Conservation (phyloP, 345 rosid genomes). For the Syzygium aqueum region DNA sequence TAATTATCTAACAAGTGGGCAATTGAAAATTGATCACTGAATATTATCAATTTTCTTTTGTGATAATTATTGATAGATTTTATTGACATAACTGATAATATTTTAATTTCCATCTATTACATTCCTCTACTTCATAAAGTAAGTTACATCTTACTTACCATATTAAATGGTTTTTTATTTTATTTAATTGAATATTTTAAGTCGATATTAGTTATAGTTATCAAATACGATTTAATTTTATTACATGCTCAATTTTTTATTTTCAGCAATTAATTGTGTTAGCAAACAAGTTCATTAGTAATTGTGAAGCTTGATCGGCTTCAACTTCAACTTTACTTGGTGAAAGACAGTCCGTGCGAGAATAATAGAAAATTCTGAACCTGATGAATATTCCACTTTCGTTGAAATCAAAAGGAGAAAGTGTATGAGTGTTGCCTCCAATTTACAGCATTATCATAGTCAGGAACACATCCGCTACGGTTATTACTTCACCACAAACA, state of each 20-base stretch:
- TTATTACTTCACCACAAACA: background rate
- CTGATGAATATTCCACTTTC: background rate
- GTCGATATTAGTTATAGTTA: background rate
- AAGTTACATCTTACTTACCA: background rate
- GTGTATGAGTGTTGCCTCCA: background rate
- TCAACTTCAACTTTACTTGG: background rate
- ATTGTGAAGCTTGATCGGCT: background rate
- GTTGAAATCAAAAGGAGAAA: background rate
- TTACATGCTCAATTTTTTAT: too few relatives aligned
- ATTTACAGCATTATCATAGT: background rate
- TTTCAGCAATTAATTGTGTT: background rate
- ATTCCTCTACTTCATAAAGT: background rate
- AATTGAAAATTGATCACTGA: background rate
- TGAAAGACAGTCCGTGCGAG: background rate
- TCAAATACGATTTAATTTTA: background rate
- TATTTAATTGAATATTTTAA: background rate
- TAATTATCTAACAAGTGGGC: too few relatives aligned
- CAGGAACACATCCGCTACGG: background rate
- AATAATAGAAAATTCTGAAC: background rate
- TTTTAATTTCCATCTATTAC: background rate
- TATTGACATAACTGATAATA: background rate
- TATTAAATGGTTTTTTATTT: background rate
- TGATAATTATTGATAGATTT: background rate
- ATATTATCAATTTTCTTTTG: background rate
- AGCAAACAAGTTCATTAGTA: background rate